Evolutionary conservation across 768 basidiomycete genomes (phyloP), one percentile per base, ranked within the genome.

Genomic region (Lentinula detonsa): DNA sequence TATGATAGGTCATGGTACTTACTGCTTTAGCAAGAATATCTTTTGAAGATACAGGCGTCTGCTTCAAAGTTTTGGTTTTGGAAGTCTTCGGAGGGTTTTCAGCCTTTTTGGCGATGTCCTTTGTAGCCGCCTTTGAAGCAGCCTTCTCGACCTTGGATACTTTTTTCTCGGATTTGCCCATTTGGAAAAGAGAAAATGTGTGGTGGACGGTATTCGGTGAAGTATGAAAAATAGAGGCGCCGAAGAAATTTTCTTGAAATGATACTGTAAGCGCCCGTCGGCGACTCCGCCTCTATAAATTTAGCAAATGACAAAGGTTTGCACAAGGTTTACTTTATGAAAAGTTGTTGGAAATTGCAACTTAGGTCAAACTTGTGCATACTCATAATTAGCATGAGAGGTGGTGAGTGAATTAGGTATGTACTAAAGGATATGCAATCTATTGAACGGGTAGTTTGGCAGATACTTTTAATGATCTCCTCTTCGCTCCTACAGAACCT

Each of bases 21-120:
- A 72, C 73, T 42, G 74, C 77, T 65, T 78, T 82, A 13, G 74
- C 76, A 0, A 79, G 67, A 23, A 78, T 78, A 54, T 77, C 76
- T 63, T 75, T 80, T 13, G 78, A 72, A 4, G 77, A 75, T 15
- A 66, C 64, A n/a, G 73, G 73, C 8, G 66, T 61, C 55, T 62
- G 54, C 65, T 72, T 67, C 18, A 58, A 61, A 46, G 72, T 64
- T 45, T 67, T 65, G 6, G 65, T 64, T 76, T 77, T 63, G 74
- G 67, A 71, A 48, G 68, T 67, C 55, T 76, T 72, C 51, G 67
- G 55, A 63, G 72, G 71, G 61, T 79, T 79, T 40, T 76, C 73
- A 33, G 66, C 66, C 71, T 81, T 83, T 70, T 83, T 83, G 48
- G 61, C 62, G 11, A 52, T 52, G 55, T 62, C 63, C 71, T 83